A percentile compares a stretch with the other conserved stretches of the same genome.
Conservation (phyloP, 148 eudicot species). For the Rhododendron griersonianum region DNA sequence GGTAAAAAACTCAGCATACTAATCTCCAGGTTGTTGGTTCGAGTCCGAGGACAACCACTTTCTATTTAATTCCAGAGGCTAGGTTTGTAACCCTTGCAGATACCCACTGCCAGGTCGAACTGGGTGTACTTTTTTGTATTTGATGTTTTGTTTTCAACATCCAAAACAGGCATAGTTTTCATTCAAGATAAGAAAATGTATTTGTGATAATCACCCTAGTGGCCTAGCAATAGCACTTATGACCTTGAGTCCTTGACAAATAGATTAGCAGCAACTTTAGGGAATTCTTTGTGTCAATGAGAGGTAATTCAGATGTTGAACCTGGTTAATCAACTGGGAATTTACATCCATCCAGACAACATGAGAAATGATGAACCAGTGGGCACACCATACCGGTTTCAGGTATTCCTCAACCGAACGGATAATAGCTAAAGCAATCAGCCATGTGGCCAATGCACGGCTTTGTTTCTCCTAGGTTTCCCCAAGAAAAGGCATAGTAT, state of each 20-base stretch:
- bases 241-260: neutral
- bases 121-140: neutral
- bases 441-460: too few species aligned
- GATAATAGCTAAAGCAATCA: too few species aligned
- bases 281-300: neutral
- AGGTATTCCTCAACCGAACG: too few species aligned
- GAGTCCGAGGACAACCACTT: neutral
- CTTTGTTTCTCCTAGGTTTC: too few species aligned
- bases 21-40: neutral
- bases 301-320: neutral
- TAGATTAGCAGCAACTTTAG: too few species aligned
- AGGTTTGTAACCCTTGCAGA: neutral
- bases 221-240: neutral
- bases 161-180: neutral
- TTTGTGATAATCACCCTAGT: neutral
- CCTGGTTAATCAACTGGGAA: neutral
- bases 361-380: neutral
- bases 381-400: neutral
- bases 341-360: neutral
- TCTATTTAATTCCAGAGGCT: neutral
- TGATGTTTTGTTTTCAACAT: neutral
- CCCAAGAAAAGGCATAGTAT: too few species aligned
- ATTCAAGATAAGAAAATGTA: neutral
- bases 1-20: neutral
- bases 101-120: neutral